Evolutionary conservation across 768 basidiomycete species (phyloP).

Genomic region (Amanita phalloides): DNA sequence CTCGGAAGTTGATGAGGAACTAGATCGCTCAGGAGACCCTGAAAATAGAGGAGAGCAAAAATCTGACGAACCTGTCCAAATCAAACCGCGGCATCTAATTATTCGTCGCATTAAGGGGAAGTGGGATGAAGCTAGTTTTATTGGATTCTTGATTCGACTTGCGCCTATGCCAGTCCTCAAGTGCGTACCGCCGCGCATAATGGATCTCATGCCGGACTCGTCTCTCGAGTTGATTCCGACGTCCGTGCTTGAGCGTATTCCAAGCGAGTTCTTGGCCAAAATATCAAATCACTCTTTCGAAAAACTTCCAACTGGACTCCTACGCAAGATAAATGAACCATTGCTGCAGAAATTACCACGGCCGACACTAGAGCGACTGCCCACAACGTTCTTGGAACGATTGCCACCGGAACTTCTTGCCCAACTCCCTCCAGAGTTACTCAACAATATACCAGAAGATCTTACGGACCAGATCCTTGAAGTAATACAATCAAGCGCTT

Average conservation of each 20-base stretch:
- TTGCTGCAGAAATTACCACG: background rate
- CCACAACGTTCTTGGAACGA: background rate
- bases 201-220: background rate
- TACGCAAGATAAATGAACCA: background rate
- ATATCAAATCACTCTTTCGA: background rate
- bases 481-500: background rate
- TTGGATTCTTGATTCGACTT: background rate
- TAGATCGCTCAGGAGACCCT: no score
- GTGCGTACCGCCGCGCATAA: background rate
- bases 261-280: background rate
- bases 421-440: background rate
- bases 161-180: background rate
- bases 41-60: background rate
- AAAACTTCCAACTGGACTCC: background rate
- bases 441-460: background rate
- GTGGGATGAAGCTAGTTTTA: background rate
- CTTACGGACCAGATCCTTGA: no score
- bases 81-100: background rate
- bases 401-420: background rate
- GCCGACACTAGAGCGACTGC: background rate
- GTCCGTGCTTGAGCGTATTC: background rate
- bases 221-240: background rate
- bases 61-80: background rate
- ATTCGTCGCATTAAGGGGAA: background rate
- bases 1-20: background rate